Base-by-base conservation (phyloP, 306 rosid genomes). In the Begonia masoniana region DNA sequence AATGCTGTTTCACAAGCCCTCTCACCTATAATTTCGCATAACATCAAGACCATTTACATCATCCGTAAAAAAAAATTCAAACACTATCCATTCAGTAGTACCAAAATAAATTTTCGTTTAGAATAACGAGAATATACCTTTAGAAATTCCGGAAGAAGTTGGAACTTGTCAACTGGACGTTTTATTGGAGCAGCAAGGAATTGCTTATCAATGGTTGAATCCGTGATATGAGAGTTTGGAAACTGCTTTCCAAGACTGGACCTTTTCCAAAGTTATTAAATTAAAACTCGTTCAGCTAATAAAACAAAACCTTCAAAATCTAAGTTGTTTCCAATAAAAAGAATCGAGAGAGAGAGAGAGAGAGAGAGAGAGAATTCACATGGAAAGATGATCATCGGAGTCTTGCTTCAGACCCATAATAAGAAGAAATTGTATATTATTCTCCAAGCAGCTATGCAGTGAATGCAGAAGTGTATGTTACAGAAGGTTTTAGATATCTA, bases 1-100 rank as follows among this genome's bases (percentile, higher is more conserved):
- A 78, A 60, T 85, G 97, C 47, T 85, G 97, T 67, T 81, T 81
- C 63, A 91, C 97, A 69, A 91, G 59, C 62, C 97, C 97, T 58
- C 97, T 81, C 55, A 78, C 68, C 97, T 85, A 52, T 43, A 36
- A 45, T 53, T 31, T 43, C 42, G 51, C 0, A 13, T 19, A 45
- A 16, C 13, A 42, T 10, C 13, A 16, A 56, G 11, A 56, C 50
- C 6, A 58, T 21, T 24, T 41, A 59, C 9, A 17, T 50, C 7
- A 45, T 31, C 7, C 39, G 8, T 4, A n/a, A n/a, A n/a, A n/a
- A n/a, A n/a, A n/a, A n/a, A n/a, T n/a, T n/a, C n/a, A 45, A 51
- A n/a, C 26, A 42, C 9, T 9, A 10, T 8, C 9, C 10, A 51
- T 17, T 11, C 49, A 57, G 13, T 13, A 23, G 8, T 13, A 17